Evolutionary conservation across 140 eudicot species (phyloP), one percentile per base, ranked within the genome.

Genomic region (Erigeron philadelphicus): DNA sequence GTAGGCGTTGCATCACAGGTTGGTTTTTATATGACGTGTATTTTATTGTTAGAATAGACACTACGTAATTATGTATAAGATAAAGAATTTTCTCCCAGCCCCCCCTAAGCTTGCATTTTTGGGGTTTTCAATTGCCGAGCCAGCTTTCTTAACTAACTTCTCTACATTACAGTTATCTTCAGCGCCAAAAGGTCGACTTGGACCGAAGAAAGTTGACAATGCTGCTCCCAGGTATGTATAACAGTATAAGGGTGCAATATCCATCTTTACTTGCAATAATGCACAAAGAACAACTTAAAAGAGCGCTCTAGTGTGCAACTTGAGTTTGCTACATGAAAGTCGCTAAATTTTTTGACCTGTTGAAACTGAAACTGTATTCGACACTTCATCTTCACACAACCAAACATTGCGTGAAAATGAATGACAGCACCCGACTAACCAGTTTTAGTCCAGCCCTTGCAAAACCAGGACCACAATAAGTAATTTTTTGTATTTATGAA

Each of bases 1-100:
- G 97, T 90, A 16, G 97, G 90, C 76, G 82, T 90, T 38, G 97
- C 97, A 38, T 90, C 97, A 55, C 97, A 89, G 96, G 96, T 89
- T 78, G 43, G 87, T 78, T 73, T 70, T 52, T 46, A 47, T 10
- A n/a, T 61, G n/a, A 59, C 49, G 31, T 60, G 10, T n/a, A 70
- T 53, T 23, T 61, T 64, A 73, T 64, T 61, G 21, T 53, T 19
- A 23, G 41, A 61, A 57, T 31, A 17, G 61, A 46, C 21, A 44
- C 13, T 70, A 12, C 13, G 62, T 52, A 1, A 17, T 8, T 31
- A 31, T 31, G 38, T 31, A 31, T 31, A 31, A 3, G 5, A 31
- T 31, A 31, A 31, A 31, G 38, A 31, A 31, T 31, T 31, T 31
- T 5, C 38, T 31, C 38, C 5, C 38, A 31, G 25, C 38, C 38